Conservation (phyloP, 2,329 filamentous ascomycete species). For the Hymenoscyphus repandus region DNA sequence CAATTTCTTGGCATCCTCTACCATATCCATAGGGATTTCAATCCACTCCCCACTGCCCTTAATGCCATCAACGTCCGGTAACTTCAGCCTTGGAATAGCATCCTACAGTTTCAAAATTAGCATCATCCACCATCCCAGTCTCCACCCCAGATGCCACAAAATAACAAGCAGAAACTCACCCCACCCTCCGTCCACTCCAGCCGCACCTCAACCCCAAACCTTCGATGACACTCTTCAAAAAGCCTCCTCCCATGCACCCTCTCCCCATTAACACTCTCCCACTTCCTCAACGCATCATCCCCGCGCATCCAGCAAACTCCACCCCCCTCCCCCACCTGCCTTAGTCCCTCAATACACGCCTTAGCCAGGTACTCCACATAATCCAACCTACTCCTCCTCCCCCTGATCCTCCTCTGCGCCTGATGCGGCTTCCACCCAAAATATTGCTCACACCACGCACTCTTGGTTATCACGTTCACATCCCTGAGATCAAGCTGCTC, state of each 20-base stretch:
- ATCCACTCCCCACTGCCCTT: not conserved
- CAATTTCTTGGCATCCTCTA: not conserved
- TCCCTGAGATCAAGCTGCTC: not conserved
- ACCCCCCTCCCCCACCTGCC: not conserved
- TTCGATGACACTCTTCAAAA: slow-evolving; percentile 7
- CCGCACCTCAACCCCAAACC: not conserved
- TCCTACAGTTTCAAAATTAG: not conserved
- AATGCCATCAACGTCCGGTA: not conserved
- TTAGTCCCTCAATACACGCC: not conserved
- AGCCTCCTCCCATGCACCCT: not conserved
- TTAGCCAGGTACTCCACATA: slow-evolving; percentile 1
- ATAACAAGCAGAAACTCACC: not conserved
- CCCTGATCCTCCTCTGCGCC: not conserved
- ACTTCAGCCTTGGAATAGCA: not conserved
- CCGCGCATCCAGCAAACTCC: not conserved
- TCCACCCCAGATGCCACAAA: not conserved
- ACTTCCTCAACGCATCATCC: not conserved
- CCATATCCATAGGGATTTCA: not conserved
- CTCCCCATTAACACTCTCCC: not conserved
- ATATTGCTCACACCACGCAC: not conserved
- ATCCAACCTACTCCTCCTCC: not conserved
- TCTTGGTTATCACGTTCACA: not conserved
- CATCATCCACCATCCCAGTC: not conserved
- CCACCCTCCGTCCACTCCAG: not conserved
- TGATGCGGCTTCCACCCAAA: not conserved